phyloP scores from a whole-genome alignment of 768 basidiomycete genomes.

The Mycena polygramma region DNA sequence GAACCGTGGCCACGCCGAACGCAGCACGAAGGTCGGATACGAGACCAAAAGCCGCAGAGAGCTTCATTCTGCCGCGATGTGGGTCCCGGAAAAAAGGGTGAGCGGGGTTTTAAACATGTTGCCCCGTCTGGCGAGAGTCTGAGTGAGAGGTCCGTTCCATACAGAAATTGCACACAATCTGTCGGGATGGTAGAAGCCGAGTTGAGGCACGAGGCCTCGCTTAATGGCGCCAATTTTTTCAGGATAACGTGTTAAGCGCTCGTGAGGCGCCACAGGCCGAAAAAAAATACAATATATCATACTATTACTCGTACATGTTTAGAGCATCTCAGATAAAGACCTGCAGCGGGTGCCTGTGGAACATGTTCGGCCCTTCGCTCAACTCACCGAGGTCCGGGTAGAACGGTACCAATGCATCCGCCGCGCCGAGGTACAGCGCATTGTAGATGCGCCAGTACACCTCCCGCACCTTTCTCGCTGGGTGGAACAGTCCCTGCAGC shows the following conservation, averaged over 20 bases:
- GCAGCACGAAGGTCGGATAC: conserved; percentile 58
- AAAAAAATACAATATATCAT: conserved; percentile 20
- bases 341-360: conserved; percentile 87
- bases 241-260: no score
- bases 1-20: conserved; percentile 54
- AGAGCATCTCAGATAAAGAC: conserved; percentile 74
- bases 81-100: background rate
- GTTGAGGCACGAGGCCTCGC: no score
- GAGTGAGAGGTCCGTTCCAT: no score
- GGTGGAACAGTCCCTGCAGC: conserved; percentile 96
- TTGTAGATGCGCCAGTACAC: conserved; percentile 99
- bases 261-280: no score
- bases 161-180: no score
- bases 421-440: conserved; percentile 90
- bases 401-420: conserved; percentile 94
- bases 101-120: conserved; percentile 1
- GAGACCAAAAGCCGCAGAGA: conserved; percentile 57
- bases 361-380: conserved; percentile 91
- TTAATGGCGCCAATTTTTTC: no score
- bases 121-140: no score
- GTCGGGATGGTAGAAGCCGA: no score
- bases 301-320: conserved; percentile 16
- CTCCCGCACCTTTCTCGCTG: conserved; percentile 96
- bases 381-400: conserved; percentile 93
- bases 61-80: conserved; percentile 55